Base-by-base conservation (phyloP, 2,329 filamentous ascomycete species). In the Zymoseptoria crescenta region DNA sequence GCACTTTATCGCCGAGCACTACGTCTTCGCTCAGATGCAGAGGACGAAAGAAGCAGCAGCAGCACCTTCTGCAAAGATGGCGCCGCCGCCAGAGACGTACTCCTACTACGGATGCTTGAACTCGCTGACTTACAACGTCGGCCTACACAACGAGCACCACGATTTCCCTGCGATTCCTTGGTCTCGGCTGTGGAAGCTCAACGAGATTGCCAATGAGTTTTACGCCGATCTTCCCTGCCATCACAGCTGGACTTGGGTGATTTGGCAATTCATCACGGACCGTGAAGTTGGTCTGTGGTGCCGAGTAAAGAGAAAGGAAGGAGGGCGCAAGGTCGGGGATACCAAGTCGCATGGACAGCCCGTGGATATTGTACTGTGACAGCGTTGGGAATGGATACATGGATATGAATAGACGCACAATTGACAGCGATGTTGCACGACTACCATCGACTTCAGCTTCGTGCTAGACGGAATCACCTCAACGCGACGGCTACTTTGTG, bases 1-100 rank as follows among this genome's bases (percentile, higher is more conserved):
- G 51, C 94, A 99, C 78, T 99, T 99, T 80, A 99, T 99, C 75
- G 92, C 94, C 59, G 94, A 99, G 79, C 94, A 99, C 70, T 81
- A 81, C 68, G 78, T 81, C 21, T 81, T 81, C 64, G 78, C 83
- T 67, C 78, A 78, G 13, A 79, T 81, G 19, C 76, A 79, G 8
- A 81, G 83, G 59, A 75, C 65, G 4, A 61, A 62, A 45, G 70
- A 72, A 28, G 69, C 72, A 4, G 70, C 69, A 27, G 70, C 67
- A 52, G 59, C 67, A 67, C 75, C 78, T 49, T 77, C 88, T 49
- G 71, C 73, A 4, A 75, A 74, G 63, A 70, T 74, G 16, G 70
- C 69, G 7, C 75, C 76, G 2, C 82, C 96, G 4, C 92, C 94
- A 2, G 94, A 99, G 80, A 99, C 94, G 1, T 99, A 91, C 78